Conservation (phyloP, 345 rosid species). For the Gossypium ekmanianum region DNA sequence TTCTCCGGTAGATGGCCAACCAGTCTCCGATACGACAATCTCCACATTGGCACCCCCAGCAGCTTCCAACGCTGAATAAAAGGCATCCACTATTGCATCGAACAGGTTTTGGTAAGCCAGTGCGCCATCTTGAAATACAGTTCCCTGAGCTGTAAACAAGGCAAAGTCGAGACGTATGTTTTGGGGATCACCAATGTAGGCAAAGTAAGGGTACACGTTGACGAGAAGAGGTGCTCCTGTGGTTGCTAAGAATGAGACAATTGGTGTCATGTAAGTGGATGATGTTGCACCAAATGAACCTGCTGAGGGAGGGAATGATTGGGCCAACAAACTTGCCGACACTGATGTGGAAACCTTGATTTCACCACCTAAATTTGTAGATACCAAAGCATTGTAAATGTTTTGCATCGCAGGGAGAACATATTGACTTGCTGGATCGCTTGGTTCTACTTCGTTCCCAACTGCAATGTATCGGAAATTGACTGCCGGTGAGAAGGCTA, state of each 20-base stretch:
- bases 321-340: neutral
- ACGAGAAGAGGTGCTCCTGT: conserved; percentile 32
- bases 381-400: neutral
- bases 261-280: neutral
- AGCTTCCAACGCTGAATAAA: neutral
- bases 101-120: conserved; percentile 6
- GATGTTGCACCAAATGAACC: neutral
- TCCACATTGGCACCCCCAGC: conserved; percentile 14
- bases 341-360: conserved; percentile 43
- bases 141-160: conserved; percentile 11
- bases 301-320: neutral
- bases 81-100: no score
- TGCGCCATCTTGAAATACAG: conserved; percentile 11
- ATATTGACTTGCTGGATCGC: neutral
- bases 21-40: conserved; percentile 25
- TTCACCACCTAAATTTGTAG: conserved; percentile 20
- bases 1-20: conserved; percentile 30
- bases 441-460: conserved; percentile 37
- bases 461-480: conserved; percentile 26
- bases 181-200: conserved; percentile 5
- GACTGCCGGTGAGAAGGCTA: conserved; percentile 29
- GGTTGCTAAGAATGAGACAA: conserved; percentile 12
- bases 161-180: conserved; percentile 11
- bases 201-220: conserved; percentile 27
- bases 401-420: conserved; percentile 4